These are phyloP conservation scores for Diaporthe helianthi DNA, from an alignment of 2,329 filamentous ascomycete species.

Conservation along the genomic window DNA sequence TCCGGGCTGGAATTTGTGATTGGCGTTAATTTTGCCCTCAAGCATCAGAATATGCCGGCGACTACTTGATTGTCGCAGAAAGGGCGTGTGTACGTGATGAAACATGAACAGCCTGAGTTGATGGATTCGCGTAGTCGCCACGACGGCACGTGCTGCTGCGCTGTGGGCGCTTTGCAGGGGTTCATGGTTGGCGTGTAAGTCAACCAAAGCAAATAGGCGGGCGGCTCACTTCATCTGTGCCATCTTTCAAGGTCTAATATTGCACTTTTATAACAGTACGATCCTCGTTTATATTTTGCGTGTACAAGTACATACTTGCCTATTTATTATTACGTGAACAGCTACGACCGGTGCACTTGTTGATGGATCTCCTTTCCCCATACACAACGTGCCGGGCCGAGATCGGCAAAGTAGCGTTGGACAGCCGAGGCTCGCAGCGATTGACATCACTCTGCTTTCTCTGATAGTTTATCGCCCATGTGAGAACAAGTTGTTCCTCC, in stretches of 20 bases:
- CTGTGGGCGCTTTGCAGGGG: neutral
- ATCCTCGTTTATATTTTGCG: neutral
- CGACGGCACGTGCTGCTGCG: conserved; percentile 32
- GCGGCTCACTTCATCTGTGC: neutral
- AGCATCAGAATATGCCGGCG: conserved; percentile 1
- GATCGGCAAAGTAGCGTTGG: conserved; percentile 18
- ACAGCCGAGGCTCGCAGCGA: conserved; percentile 29
- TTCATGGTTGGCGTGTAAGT: neutral
- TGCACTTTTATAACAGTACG: neutral
- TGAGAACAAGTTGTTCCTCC: neutral
- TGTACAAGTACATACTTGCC: too few relatives aligned
- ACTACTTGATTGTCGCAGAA: neutral
- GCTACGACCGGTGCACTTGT: too few relatives aligned
- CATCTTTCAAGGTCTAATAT: neutral
- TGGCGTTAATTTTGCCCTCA: neutral
- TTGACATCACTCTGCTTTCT: conserved; percentile 28
- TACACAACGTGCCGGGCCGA: conserved; percentile 10
- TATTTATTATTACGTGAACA: neutral
- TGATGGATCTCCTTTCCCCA: neutral
- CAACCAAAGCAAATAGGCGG: neutral
- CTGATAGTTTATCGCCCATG: neutral
- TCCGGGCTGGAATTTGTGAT: neutral
- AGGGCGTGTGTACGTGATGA: conserved; percentile 21
- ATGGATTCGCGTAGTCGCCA: conserved; percentile 27
- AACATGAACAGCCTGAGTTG: neutral